Evolutionary conservation across 2,329 filamentous ascomycete genomes (phyloP).

Genomic region (Verticillium zaregamsianum): DNA sequence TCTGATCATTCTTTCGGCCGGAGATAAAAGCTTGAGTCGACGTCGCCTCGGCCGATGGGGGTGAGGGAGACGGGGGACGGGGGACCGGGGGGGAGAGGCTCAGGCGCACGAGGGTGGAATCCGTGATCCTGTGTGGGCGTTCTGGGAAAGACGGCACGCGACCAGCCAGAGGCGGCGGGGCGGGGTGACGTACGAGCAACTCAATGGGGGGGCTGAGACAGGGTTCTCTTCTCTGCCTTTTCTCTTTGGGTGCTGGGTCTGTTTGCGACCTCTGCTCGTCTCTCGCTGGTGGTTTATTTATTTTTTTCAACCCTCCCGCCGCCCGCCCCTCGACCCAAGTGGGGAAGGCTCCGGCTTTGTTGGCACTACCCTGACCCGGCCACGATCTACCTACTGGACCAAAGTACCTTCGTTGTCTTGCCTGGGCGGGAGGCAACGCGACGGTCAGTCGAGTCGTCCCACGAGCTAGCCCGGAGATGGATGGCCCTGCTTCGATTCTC

Average conservation of each 20-base stretch:
- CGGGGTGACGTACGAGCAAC: not conserved
- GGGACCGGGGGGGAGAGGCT: not conserved
- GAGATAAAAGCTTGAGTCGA: not conserved
- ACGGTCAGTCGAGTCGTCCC: not conserved
- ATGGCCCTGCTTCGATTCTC: not conserved
- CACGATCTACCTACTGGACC: too few relatives aligned
- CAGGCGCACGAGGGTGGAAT: not conserved
- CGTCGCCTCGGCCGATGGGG: not conserved
- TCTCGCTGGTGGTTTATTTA: not conserved
- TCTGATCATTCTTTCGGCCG: not conserved
- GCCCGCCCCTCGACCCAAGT: too few relatives aligned
- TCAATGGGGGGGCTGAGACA: not conserved
- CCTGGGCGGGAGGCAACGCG: too few relatives aligned
- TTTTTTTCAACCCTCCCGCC: too few relatives aligned
- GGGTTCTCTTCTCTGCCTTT: not conserved
- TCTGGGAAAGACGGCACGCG: not conserved
- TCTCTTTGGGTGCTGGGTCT: too few relatives aligned
- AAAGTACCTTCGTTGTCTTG: too few relatives aligned
- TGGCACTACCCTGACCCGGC: too few relatives aligned
- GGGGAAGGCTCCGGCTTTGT: too few relatives aligned
- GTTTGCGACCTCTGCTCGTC: not conserved
- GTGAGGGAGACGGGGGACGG: not conserved
- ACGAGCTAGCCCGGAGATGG: not conserved
- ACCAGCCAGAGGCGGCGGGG: not conserved
- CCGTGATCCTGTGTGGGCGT: not conserved